Evolutionary conservation across 306 rosid species (phyloP), one percentile per base, ranked within the genome.

Genomic region (Vicia faba): DNA sequence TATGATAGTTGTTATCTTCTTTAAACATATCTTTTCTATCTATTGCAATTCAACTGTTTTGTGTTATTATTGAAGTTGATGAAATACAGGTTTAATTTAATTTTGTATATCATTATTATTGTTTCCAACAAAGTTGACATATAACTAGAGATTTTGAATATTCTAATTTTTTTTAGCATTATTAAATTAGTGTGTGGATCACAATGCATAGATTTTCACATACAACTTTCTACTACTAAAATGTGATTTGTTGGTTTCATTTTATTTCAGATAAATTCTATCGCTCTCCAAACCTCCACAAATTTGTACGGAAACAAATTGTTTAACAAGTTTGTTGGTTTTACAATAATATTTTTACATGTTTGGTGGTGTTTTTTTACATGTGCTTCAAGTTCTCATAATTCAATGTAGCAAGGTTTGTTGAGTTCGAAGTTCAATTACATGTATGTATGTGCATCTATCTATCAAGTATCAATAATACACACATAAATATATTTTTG

Each of bases 271-370:
- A 93, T 78, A 97, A 93, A 63, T 89, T 93, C 15, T 89, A 93
- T 62, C 96, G 99, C 29, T 88, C 99, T 69, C 74, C 90, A 12
- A 91, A 81, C 15, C 86, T 86, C 73, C 97, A 93, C 79, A 82
- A 84, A 36, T 74, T 81, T 79, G 99, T 93, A 66, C 75, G 99
- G 69, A 87, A 86, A 73, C 97, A 90, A 71, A 76, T 93, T 81
- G 28, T 82, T 84, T 66, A 48, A 65, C 99, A 93, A 97, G 99
- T 93, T 80, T 6, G 64, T 68, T 68, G 36, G 11, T 64, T 40
- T 75, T 73, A 26, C 74, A 66, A 9, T 31, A 11, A 40, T 43
- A 3, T 66, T 48, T 63, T 48, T 31, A 7, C 18, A 18, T 33
- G 15, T 48, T 61, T 48, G 43, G 45, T 55, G 51, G 36, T 50